A percentile compares a stretch with the other conserved stretches of the same genome.
phyloP scores from a whole-genome alignment of 495 filamentous ascomycete species.

The Penicillium ochrochloron region DNA sequence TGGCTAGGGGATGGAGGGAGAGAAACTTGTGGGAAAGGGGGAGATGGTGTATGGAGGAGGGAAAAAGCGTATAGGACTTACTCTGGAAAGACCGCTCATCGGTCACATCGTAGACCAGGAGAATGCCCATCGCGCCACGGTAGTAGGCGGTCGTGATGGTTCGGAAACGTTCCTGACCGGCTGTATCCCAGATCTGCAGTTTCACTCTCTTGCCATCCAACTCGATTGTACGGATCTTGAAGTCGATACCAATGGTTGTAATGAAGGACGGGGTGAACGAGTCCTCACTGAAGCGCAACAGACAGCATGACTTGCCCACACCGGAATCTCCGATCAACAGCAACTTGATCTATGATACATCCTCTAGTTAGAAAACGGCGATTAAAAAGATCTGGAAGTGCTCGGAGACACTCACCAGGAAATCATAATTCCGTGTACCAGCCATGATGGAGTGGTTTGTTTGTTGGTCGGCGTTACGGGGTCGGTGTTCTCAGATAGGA shows the following conservation, averaged over 20 bases:
- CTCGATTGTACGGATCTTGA: conserved; percentile 99
- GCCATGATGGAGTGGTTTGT: conserved; percentile 66
- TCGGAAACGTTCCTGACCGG: conserved; percentile 95
- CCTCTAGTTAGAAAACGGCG: not conserved
- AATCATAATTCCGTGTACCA: conserved; percentile 97
- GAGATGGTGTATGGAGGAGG: too few species aligned
- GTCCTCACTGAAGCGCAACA: conserved; percentile 98
- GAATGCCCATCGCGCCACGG: conserved; percentile 95
- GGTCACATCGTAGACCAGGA: conserved; percentile 98
- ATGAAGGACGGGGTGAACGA: conserved; percentile 98
- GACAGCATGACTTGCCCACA: conserved; percentile 97
- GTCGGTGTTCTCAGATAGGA: conserved; percentile 22
- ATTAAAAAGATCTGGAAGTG: not conserved
- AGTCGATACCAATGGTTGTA: conserved; percentile 99
- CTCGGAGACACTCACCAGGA: conserved; percentile 68
- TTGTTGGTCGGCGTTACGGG: conserved; percentile 9
- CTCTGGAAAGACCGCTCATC: conserved; percentile 97
- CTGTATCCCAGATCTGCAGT: conserved; percentile 99
- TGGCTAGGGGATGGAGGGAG: not conserved
- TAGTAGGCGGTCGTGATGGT: conserved; percentile 99
- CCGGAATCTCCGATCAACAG: conserved; percentile 98
- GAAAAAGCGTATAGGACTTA: conserved; percentile 49
- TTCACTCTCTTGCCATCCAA: conserved; percentile 97
- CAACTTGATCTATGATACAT: conserved; percentile 81
- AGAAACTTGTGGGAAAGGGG: too few species aligned